Evolutionary conservation across 257 asterid genomes (phyloP), one percentile per base, ranked within the genome.

Genomic region (Gardenia jasminoides): DNA sequence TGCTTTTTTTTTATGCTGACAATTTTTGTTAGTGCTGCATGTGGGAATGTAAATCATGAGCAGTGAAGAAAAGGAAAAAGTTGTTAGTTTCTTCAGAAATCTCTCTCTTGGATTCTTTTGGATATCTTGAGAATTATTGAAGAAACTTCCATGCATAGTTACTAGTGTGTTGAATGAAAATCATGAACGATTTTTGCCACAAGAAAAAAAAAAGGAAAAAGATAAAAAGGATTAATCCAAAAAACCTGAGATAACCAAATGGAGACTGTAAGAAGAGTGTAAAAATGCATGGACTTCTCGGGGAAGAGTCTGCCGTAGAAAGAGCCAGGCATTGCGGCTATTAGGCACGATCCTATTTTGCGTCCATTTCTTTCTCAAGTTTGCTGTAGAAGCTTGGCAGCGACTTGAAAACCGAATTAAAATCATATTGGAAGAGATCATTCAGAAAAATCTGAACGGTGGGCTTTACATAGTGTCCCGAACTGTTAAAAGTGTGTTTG

Each of bases 201-300:
- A 36, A 36, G 39, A 36, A 4, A n/a, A n/a, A n/a, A n/a, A n/a
- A 36, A 36, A 36, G 39, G 39, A 36, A 36, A 36, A 36, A 4
- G 39, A 36, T 36, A 36, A 36, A 36, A 36, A 4, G 39, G 39
- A 36, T 36, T 36, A 36, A 36, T 36, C 3, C 39, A 36, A 36
- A 47, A n/a, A 17, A 80, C 84, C 80, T 81, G 78, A 70, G 84
- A 81, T 19, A 81, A 36, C 74, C 73, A 76, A 76, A n/a, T 81
- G 84, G 7, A 81, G 78, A 26, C 81, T n/a, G 73, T 76, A 81
- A 76, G 81, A 81, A 31, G 84, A 76, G 69, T 76, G 69, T 8
- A 81, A 0, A 81, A 76, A 58, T 81, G 78, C 20, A 81, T 64
- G 26, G 74, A 76, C 9, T 46, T 5, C 1, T 59, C 30, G 0